Evolutionary conservation across 2,329 filamentous ascomycete species (phyloP), one percentile per base, ranked within the genome.

Genomic region (Byssothecium circinans): DNA sequence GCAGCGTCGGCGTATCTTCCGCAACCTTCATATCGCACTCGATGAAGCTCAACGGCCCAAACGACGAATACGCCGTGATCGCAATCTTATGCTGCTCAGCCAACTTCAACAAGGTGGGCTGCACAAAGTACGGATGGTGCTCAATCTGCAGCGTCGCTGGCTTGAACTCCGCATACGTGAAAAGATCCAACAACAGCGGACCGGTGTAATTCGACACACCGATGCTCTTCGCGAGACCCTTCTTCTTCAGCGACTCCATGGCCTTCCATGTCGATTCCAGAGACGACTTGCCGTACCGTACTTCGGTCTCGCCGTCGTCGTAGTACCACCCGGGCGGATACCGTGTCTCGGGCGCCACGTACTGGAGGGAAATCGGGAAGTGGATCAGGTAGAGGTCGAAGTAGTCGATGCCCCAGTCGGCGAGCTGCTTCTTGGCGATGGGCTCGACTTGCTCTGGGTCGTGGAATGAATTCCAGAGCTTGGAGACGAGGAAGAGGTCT

Each of bases 381-480:
- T 95, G 91, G 64, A 95, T 84, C 63, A 92, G 79, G 82, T 68
- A 71, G n/a, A 70, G 58, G 54, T 71, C 68, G 47, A 71, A 71
- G 60, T 71, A 69, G 50, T 71, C 68, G 36, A 71, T 48, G 29
- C 62, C 65, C 64, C 63, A 68, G 52, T 69, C 68, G 14, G 58
- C 60, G 36, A 71, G 62, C 52, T 71, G 68, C 58, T 83, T 81
- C 53, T 91, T 84, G 75, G 91, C 88, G 67, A 85, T 86, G 72
- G 83, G 83, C 73, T 78, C 81, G 67, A 94, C 90, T 61, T 81
- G 81, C 60, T 92, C 85, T 61, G 79, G 80, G 64, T 92, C 87
- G 78, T 95, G 89, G 82, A 91, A 95, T 58, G 85, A 86, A 78
- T 92, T 91, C 90, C 91, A 95, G 49, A 96, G 86, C 80, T 95